These are phyloP conservation scores for Biscogniauxia mediterranea DNA, from an alignment of 2,329 filamentous ascomycete genomes.

Conservation along the genomic window DNA sequence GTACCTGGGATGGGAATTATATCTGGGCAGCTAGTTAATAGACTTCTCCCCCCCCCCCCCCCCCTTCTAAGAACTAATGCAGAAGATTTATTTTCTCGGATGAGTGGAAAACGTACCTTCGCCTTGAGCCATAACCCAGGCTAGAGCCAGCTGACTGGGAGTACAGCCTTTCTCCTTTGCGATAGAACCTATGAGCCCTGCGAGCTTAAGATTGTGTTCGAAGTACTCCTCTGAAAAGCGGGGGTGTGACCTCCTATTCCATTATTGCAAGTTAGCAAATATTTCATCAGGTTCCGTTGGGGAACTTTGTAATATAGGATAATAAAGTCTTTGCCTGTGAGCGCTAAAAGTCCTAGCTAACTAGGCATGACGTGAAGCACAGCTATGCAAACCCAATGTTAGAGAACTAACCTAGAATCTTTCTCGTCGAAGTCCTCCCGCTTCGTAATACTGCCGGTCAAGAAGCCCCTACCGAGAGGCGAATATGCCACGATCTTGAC, in stretches of 20 bases:
- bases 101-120: constrained; percentile 27
- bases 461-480: constrained; percentile 54
- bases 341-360: background rate
- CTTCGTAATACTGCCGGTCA: constrained; percentile 46
- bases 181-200: constrained; percentile 26
- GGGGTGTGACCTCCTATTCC: constrained; percentile 36
- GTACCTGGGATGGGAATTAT: constrained; percentile 38
- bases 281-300: background rate
- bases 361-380: background rate
- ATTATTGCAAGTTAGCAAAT: background rate
- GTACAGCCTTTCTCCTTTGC: constrained; percentile 39
- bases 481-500: constrained; percentile 53
- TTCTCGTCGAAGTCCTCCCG: constrained; percentile 41
- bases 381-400: background rate
- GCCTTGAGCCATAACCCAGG: constrained; percentile 52
- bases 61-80: too few species aligned
- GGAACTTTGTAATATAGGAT: too few species aligned
- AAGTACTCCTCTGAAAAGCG: constrained; percentile 49
- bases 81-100: background rate
- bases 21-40: constrained; percentile 54
- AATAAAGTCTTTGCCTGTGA: too few species aligned
- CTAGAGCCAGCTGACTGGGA: constrained; percentile 50
- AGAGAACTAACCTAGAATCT: constrained; percentile 30
- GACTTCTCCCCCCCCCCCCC: too few species aligned
- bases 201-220: constrained; percentile 42